phyloP scores from a whole-genome alignment of 495 filamentous ascomycete genomes.

The Podospora sp. region DNA sequence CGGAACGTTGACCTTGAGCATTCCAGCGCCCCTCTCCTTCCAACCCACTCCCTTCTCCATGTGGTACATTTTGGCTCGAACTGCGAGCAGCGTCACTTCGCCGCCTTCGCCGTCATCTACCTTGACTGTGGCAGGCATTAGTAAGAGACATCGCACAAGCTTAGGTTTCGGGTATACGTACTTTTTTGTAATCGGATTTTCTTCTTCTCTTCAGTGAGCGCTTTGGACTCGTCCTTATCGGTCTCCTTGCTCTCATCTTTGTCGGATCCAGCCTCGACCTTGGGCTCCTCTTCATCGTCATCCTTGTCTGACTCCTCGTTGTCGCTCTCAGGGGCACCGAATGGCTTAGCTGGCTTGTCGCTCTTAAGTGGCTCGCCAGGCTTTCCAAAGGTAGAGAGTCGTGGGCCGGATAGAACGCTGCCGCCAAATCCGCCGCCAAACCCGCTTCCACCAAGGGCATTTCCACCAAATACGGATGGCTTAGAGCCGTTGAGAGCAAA shows the following conservation, averaged over 20 bases:
- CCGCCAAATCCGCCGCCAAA: constrained; percentile 58
- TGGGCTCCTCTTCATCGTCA: constrained; percentile 43
- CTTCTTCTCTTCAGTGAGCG: constrained; percentile 63
- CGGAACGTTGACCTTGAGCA: constrained; percentile 81
- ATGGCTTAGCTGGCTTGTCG: constrained; percentile 64
- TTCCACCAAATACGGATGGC: constrained; percentile 14
- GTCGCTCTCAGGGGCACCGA: constrained; percentile 72
- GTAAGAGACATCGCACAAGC: constrained; percentile 21
- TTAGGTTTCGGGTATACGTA: constrained; percentile 41
- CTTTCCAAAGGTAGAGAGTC: constrained; percentile 69
- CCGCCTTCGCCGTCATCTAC: constrained; percentile 71
- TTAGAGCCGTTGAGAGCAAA: constrained; percentile 28
- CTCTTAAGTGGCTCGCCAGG: constrained; percentile 58
- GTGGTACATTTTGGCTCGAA: constrained; percentile 73
- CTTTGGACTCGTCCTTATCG: constrained; percentile 45
- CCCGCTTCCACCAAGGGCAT: constrained; percentile 33
- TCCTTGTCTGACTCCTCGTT: constrained; percentile 54
- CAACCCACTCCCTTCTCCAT: constrained; percentile 68
- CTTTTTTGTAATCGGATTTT: constrained; percentile 65
- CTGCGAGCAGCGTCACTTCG: constrained; percentile 69
- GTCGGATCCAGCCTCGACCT: constrained; percentile 23
- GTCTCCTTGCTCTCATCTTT: constrained; percentile 47
- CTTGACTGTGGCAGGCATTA: constrained; percentile 37
- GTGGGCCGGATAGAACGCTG: constrained; percentile 53
- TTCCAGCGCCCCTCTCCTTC: constrained; percentile 84